Evolutionary conservation across 148 eudicot genomes (phyloP), one percentile per base, ranked within the genome.

Genomic region (Fagopyrum homotropicum): DNA sequence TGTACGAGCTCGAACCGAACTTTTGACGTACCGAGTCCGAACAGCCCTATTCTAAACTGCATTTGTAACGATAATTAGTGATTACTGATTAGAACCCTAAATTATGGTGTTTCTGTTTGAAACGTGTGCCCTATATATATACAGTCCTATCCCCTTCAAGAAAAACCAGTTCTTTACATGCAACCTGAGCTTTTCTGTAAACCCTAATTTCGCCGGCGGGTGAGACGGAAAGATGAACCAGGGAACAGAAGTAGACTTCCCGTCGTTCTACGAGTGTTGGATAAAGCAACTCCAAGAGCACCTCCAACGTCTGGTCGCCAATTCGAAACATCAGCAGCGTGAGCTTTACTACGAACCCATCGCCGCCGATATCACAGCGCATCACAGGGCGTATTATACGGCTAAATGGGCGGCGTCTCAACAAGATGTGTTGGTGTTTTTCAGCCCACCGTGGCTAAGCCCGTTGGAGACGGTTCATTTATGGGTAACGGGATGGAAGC

Each of bases 401-500:
- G 77, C 82, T 51, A 93, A 93, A 68, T 93, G 98, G 96, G 89
- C 91, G 6, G 74, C 83, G 11, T 91, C 96, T 56, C 85, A 75
- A 0, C 17, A 72, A 17, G 90, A 93, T 15, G 85, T 89, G 4
- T 26, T 89, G 0, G 78, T 86, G 6, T 89, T 93, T 68, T 93
- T 84, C 60, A 35, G 81, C 1, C 90, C 93, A 0, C 74, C 73
- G 2, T 93, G 96, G 98, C 68, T 88, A 4, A 90, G 77, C 72
- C 89, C 90, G 0, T 75, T 90, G 0, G 96, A 90, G 81, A 80
- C 73, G 0, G 89, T 89, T 4, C 77, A 76, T 22, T 73, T 75
- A 2, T 93, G 98, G 98, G 71, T 85, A 56, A 93, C 98, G 0
- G 96, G 98, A 0, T 93, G 98, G 98, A 93, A 90, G 77, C 98